Percentiles rank a stretch among this genome's conserved stretches.
Evolutionary conservation across 345 rosid genomes (phyloP).

Genomic region (Euphorbia tirucalli): DNA sequence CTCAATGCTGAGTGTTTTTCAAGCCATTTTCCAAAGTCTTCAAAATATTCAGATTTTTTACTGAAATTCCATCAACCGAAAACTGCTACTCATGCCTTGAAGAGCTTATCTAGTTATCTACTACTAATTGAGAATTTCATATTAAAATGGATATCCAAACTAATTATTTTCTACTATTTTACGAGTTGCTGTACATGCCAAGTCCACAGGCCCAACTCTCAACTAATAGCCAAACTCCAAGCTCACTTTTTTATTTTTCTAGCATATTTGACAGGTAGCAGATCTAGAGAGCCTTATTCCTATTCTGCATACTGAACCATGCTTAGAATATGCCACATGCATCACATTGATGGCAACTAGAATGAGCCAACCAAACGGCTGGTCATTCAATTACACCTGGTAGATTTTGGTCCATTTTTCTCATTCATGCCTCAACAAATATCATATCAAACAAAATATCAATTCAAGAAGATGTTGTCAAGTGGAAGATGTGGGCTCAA

Average conservation of each 20-base stretch:
- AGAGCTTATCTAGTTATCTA: too few species aligned
- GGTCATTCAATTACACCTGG: neutral
- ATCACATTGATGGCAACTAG: neutral
- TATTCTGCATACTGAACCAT: neutral
- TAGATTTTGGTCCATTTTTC: neutral
- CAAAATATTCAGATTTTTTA: too few species aligned
- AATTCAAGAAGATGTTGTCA: neutral
- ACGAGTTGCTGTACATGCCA: neutral
- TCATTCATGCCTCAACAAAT: neutral
- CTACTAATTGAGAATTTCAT: too few species aligned
- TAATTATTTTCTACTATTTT: neutral
- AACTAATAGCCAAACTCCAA: neutral
- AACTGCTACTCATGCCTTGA: too few species aligned
- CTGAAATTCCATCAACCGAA: too few species aligned
- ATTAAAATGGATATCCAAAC: too few species aligned
- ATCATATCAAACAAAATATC: neutral
- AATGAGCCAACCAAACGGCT: neutral
- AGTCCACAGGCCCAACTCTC: constrained; percentile 4
- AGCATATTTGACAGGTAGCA: neutral
- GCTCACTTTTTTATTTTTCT: neutral
- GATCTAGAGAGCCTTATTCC: neutral
- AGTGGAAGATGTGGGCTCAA: constrained; percentile 22
- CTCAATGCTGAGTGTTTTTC: too few species aligned
- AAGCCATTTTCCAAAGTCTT: too few species aligned
- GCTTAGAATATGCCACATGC: constrained; percentile 5